These are phyloP conservation scores for Brassica juncea DNA, from an alignment of 345 rosid species.

Conservation along the genomic window DNA sequence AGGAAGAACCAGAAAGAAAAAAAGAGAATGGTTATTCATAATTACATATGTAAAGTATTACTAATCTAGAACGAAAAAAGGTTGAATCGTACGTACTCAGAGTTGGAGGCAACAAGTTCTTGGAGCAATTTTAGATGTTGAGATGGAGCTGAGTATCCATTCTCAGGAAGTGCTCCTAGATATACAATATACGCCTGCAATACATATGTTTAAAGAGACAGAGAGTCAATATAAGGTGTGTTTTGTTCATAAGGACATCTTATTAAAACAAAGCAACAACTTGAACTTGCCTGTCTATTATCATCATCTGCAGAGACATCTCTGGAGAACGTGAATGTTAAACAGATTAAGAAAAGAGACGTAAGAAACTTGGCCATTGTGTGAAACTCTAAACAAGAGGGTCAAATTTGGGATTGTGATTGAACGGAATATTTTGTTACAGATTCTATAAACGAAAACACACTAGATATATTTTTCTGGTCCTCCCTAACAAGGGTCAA, in stretches of 20 bases:
- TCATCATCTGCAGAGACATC: slow-evolving; percentile 23
- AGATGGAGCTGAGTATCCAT: slow-evolving; percentile 18
- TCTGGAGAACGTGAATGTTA: slow-evolving; percentile 1
- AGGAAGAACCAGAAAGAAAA: neutral
- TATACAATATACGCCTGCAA: slow-evolving; percentile 32
- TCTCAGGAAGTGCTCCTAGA: slow-evolving; percentile 27
- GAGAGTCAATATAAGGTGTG: neutral
- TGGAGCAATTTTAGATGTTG: slow-evolving; percentile 29
- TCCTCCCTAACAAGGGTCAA: neutral
- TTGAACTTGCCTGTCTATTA: slow-evolving; percentile 24
- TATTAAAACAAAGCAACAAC: slow-evolving; percentile 3
- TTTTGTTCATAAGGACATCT: neutral
- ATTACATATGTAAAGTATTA: neutral
- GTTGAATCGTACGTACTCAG: slow-evolving; percentile 13
- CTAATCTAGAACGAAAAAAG: neutral
- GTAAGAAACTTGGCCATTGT: slow-evolving; percentile 11
- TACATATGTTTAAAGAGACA: neutral
- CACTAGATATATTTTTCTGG: neutral
- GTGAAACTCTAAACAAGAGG: slow-evolving; percentile 10
- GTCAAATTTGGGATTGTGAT: neutral
- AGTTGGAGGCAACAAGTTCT: neutral
- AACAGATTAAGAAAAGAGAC: neutral
- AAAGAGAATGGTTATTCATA: neutral
- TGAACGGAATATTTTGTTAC: neutral
- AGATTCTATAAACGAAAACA: neutral